Evolutionary conservation across 2,329 filamentous ascomycete species (phyloP).

Genomic region (Trichoderma citrinoviride): DNA sequence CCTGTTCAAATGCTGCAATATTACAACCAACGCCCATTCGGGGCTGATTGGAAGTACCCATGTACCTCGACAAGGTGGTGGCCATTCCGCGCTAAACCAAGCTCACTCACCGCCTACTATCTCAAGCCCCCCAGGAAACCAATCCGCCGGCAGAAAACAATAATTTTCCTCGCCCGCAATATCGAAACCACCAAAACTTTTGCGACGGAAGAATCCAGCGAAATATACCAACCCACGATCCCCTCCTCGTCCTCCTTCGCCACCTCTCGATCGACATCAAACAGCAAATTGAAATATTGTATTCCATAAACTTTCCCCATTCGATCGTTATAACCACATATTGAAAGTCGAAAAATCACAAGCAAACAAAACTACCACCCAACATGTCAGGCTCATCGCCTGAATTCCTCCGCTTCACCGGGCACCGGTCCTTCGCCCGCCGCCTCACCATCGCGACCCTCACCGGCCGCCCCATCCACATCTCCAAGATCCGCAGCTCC

Average conservation of each 20-base stretch:
- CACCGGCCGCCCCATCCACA: slow-evolving; percentile 83
- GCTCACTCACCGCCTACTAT: slow-evolving; percentile 16
- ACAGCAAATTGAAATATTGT: not conserved
- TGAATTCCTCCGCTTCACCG: slow-evolving; percentile 72
- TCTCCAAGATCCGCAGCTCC: slow-evolving; percentile 87
- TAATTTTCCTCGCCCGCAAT: slow-evolving; percentile 19
- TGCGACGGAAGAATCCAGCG: not conserved
- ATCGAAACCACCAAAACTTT: slow-evolving; percentile 14
- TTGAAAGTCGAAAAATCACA: too few species aligned
- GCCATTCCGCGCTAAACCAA: not conserved
- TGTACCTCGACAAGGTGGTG: not conserved
- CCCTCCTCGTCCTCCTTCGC: not conserved
- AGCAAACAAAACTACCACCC: too few species aligned
- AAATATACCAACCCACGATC: not conserved
- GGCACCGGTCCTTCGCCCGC: slow-evolving; percentile 77
- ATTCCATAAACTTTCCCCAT: too few species aligned
- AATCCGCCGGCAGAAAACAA: slow-evolving; percentile 21
- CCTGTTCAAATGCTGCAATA: too few species aligned
- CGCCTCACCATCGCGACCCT: slow-evolving; percentile 88
- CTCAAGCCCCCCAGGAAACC: not conserved
- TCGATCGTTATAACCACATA: too few species aligned
- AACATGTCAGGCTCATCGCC: slow-evolving; percentile 42
- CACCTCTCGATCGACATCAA: too few species aligned
- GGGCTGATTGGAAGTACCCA: too few species aligned
- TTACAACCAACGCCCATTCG: too few species aligned